phyloP scores from a whole-genome alignment of 2,329 filamentous ascomycete genomes.

The Chrysosporium keratinophilum region DNA sequence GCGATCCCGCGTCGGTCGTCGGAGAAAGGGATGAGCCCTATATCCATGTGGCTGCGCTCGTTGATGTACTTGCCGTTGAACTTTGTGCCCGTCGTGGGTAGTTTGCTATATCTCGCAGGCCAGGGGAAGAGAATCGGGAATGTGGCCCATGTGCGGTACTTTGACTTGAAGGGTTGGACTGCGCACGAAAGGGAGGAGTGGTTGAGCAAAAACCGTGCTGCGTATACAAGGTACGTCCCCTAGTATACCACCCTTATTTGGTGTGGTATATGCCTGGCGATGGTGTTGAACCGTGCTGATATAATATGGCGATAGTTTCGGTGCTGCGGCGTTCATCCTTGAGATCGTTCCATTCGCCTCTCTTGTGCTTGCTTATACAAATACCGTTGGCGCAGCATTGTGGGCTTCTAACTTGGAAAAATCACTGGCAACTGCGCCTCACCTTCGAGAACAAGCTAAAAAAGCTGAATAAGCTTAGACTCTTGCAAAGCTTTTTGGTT shows the following conservation, averaged over 20 bases:
- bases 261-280: neutral
- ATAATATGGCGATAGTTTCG: constrained; percentile 37
- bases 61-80: constrained; percentile 83
- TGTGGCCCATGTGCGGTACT: constrained; percentile 57
- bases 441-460: neutral
- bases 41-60: constrained; percentile 59
- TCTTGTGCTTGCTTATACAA: constrained; percentile 81
- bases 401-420: constrained; percentile 82
- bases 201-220: constrained; percentile 58
- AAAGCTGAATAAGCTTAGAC: neutral
- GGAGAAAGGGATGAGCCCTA: constrained; percentile 37
- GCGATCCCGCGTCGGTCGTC: constrained; percentile 41
- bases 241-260: neutral
- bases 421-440: constrained; percentile 18
- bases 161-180: constrained; percentile 80
- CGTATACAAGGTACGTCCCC: constrained; percentile 61
- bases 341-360: constrained; percentile 77
- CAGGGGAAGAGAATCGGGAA: constrained; percentile 55
- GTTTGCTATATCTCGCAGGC: constrained; percentile 64
- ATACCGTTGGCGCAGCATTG: constrained; percentile 82
- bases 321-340: constrained; percentile 68
- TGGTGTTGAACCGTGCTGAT: constrained; percentile 11
- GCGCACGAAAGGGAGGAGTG: constrained; percentile 54
- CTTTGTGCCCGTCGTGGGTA: constrained; percentile 83
- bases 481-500: neutral